These are phyloP conservation scores for Cercospora janseana DNA, from an alignment of 2,329 filamentous ascomycete species.

Conservation along the genomic window DNA sequence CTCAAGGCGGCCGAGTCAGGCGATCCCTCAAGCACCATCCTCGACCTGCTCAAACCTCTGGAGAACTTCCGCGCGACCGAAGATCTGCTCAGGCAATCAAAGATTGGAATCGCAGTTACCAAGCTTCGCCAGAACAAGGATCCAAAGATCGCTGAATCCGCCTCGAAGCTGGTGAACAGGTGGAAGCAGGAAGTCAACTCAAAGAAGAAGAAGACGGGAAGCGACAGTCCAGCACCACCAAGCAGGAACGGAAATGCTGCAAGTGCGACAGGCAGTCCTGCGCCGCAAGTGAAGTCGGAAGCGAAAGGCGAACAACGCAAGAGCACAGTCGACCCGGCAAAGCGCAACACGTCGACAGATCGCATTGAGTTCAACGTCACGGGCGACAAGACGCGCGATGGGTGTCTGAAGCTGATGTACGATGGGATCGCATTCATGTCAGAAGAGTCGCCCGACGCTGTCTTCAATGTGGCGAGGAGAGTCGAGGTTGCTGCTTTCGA, in stretches of 20 bases:
- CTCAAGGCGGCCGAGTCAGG: conserved; percentile 73
- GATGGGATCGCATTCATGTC: conserved; percentile 81
- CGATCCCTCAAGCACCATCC: conserved; percentile 69
- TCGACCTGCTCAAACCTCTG: conserved; percentile 75
- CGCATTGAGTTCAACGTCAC: conserved; percentile 76
- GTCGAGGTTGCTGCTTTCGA: conserved; percentile 76
- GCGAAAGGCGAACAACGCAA: conserved; percentile 42
- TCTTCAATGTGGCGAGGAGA: conserved; percentile 65
- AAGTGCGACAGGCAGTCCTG: conserved; percentile 42
- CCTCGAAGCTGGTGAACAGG: conserved; percentile 79
- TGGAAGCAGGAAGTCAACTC: conserved; percentile 76
- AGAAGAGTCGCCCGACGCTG: conserved; percentile 57
- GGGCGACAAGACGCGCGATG: conserved; percentile 70
- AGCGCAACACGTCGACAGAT: conserved; percentile 79
- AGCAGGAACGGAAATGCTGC: conserved; percentile 39
- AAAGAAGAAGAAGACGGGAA: conserved; percentile 40
- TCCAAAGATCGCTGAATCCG: conserved; percentile 66
- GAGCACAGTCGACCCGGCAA: conserved; percentile 63
- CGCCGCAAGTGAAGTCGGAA: conserved; percentile 47
- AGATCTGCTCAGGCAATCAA: conserved; percentile 85
- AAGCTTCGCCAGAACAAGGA: conserved; percentile 81
- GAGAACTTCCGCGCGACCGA: conserved; percentile 80
- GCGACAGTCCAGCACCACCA: conserved; percentile 49
- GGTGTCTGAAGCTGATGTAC: conserved; percentile 87
- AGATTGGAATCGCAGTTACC: conserved; percentile 84